A percentile compares a stretch with the other conserved stretches of the same genome.
Conservation (phyloP, 306 rosid genomes). For the Medicago lupulina region DNA sequence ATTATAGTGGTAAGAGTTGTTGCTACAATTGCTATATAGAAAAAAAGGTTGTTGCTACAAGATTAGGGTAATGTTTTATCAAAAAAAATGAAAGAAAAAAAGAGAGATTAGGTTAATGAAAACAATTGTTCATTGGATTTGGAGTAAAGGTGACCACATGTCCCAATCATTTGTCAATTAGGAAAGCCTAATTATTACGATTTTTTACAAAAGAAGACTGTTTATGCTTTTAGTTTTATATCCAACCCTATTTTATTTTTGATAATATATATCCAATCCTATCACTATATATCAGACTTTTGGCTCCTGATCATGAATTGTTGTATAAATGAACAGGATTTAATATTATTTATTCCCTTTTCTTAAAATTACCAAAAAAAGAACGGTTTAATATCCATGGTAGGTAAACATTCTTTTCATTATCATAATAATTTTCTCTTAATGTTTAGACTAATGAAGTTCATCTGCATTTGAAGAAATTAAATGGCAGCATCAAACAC, state of each 20-base stretch:
- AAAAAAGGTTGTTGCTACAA: too few species aligned
- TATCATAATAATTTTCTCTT: constrained; percentile 29
- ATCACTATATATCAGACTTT: too few species aligned
- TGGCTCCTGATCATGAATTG: background rate
- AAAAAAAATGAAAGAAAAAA: too few species aligned
- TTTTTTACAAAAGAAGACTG: background rate
- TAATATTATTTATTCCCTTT: background rate
- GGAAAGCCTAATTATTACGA: constrained; percentile 3
- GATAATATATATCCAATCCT: too few species aligned
- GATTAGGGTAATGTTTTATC: too few species aligned
- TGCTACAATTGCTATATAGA: too few species aligned
- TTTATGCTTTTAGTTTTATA: constrained; percentile 5
- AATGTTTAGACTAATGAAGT: constrained; percentile 38
- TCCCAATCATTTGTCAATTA: constrained; percentile 38
- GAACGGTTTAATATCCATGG: background rate
- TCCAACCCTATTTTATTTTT: too few species aligned
- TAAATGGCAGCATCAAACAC: constrained; percentile 45
- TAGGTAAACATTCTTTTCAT: constrained; percentile 47
- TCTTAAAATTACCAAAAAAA: background rate
- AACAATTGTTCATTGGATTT: constrained; percentile 56
- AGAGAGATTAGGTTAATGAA: constrained; percentile 62
- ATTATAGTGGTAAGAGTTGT: constrained; percentile 48
- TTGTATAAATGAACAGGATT: constrained; percentile 5
- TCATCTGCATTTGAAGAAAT: constrained; percentile 57
- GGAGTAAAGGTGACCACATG: constrained; percentile 50